Evolutionary conservation across 257 asterid genomes (phyloP).

Genomic region (Gentiana macrophylla): DNA sequence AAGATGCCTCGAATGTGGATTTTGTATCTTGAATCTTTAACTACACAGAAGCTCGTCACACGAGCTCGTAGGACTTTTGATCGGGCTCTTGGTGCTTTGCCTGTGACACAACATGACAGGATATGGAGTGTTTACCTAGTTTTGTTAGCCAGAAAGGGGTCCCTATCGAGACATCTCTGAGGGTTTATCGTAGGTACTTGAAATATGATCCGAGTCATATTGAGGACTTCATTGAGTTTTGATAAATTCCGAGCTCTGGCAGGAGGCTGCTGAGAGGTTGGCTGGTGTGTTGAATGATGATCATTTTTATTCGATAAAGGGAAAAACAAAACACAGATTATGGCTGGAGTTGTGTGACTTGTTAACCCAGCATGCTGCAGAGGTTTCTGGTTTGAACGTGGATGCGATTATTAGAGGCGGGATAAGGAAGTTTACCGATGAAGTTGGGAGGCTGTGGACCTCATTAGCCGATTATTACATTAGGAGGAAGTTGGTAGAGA

Average conservation of each 20-base stretch:
- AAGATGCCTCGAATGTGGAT: slow-evolving; percentile 97
- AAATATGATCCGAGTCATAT: slow-evolving; percentile 87
- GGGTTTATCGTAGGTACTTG: slow-evolving; percentile 94
- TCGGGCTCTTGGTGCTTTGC: slow-evolving; percentile 80
- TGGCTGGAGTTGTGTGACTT: slow-evolving; percentile 93
- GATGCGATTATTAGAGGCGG: slow-evolving; percentile 96
- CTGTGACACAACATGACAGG: slow-evolving; percentile 89
- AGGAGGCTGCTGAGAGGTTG: slow-evolving; percentile 85
- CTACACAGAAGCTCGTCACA: slow-evolving; percentile 61
- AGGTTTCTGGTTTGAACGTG: slow-evolving; percentile 79
- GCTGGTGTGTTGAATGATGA: slow-evolving; percentile 88
- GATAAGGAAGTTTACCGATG: slow-evolving; percentile 87
- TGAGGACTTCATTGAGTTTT: slow-evolving; percentile 95
- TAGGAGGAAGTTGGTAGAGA: slow-evolving; percentile 78
- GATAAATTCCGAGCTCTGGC: slow-evolving; percentile 75
- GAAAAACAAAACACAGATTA: slow-evolving; percentile 78
- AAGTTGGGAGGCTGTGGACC: slow-evolving; percentile 96
- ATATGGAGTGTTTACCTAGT: slow-evolving; percentile 67
- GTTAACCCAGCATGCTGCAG: slow-evolving; percentile 75
- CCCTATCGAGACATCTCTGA: slow-evolving; percentile 80
- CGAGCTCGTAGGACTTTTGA: slow-evolving; percentile 69
- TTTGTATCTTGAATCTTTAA: slow-evolving; percentile 54
- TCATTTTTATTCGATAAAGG: slow-evolving; percentile 52
- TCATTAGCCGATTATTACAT: slow-evolving; percentile 84
- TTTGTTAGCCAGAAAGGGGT: slow-evolving; percentile 76